Evolutionary conservation across 345 rosid species (phyloP), one percentile per base, ranked within the genome.

Genomic region (Excoecaria agallocha): DNA sequence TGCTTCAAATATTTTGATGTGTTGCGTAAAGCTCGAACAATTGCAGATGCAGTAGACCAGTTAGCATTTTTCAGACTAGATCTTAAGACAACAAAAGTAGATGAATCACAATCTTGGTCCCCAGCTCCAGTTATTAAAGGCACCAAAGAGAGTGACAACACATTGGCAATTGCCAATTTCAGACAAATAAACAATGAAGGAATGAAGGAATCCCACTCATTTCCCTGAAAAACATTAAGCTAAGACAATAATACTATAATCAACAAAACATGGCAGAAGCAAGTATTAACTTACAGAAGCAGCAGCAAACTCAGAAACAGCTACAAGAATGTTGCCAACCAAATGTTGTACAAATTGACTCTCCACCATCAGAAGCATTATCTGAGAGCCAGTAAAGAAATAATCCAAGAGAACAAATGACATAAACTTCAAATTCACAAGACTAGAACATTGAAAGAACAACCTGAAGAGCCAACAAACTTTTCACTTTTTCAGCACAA

Each of bases 1-100:
- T 83, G 86, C 83, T 85, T 86, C 85, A 89, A 85, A 61, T 80
- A 80, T 76, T 90, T 92, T 78, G 89, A 80, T 72, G 86, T 78
- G 80, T 80, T 78, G 59, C 94, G 86, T 60, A 90, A 80, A 46
- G 79, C 87, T 80, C 78, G 84, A 77, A 88, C 37, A 39, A 86
- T 74, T 69, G 69, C 87, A 71, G 91, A 87, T 79, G 88, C 86
- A 0, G 82, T 78, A 68, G 81, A 81, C 93, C 92, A 87, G 78
- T 80, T 77, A 77, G 87, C 83, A 82, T 79, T 77, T 81, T 81
- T 76, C 82, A 91, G 72, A 77, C 75, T 73, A 71, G 82, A 63
- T 75, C 81, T 89, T 49, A 85, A 70, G 51, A 75, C 57, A 76
- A 51, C 68, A 78, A 78, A 72, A 78, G 79, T 79, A 43, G 76